Conservation (phyloP, 1,284 basidiomycete species). For the Athelia sp. region DNA sequence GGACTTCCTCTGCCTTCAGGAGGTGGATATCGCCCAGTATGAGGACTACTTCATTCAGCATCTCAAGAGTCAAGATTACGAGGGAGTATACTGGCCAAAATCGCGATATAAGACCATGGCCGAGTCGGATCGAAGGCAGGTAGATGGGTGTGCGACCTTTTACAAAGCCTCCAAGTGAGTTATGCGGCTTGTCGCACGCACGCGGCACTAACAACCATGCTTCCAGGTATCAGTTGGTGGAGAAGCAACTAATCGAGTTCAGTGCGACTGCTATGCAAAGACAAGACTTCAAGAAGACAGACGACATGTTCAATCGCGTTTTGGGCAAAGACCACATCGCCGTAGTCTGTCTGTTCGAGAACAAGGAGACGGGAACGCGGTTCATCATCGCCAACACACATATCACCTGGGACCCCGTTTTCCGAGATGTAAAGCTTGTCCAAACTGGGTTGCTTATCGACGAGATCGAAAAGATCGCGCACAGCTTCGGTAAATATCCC, state of each 20-base stretch:
- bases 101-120: slow-evolving; percentile 93
- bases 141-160: slow-evolving; percentile 98
- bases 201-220: slow-evolving; percentile 3
- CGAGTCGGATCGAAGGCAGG: slow-evolving; percentile 78
- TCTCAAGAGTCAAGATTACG: slow-evolving; percentile 79
- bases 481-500: slow-evolving; percentile 82
- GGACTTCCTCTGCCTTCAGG: slow-evolving; percentile 93
- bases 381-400: slow-evolving; percentile 90
- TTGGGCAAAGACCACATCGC: slow-evolving; percentile 96
- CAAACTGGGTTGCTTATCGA: slow-evolving; percentile 92
- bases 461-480: slow-evolving; percentile 87
- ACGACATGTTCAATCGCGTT: slow-evolving; percentile 99
- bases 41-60: slow-evolving; percentile 89
- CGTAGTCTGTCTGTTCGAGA: slow-evolving; percentile 85
- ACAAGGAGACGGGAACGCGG: slow-evolving; percentile 81
- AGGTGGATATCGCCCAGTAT: slow-evolving; percentile 92
- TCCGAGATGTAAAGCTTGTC: slow-evolving; percentile 96
- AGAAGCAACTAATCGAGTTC: slow-evolving; percentile 94
- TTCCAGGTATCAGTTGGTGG: slow-evolving; percentile 84
- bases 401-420: slow-evolving; percentile 91
- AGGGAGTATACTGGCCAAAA: slow-evolving; percentile 93
- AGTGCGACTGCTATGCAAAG: slow-evolving; percentile 91
- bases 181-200: background rate
- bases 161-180: slow-evolving; percentile 87
- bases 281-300: slow-evolving; percentile 95